Evolutionary conservation across 2,329 filamentous ascomycete species (phyloP).

Genomic region (Trichocomaceae sp.): DNA sequence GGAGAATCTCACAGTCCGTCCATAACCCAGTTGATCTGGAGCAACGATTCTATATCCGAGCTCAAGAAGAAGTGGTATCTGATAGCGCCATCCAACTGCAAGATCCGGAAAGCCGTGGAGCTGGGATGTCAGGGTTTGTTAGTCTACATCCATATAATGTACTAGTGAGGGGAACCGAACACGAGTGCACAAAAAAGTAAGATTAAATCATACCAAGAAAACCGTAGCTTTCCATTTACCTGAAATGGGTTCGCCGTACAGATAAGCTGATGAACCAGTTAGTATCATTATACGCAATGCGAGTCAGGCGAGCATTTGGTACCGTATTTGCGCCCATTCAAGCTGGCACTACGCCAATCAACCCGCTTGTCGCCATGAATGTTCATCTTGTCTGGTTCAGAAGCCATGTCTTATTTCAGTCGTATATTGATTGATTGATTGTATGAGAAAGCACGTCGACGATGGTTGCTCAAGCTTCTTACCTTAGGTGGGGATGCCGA

Average conservation of each 20-base stretch:
- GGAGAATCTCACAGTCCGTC: slow-evolving; percentile 52
- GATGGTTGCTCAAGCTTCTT: too few relatives aligned
- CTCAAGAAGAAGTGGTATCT: slow-evolving; percentile 69
- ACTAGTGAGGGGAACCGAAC: background rate
- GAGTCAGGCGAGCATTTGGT: slow-evolving; percentile 15
- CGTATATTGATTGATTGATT: background rate
- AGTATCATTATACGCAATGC: background rate
- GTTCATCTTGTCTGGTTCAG: slow-evolving; percentile 52
- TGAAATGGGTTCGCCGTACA: slow-evolving; percentile 44
- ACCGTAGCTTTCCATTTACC: slow-evolving; percentile 45
- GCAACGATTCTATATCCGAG: slow-evolving; percentile 72
- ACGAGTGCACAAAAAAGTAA: background rate
- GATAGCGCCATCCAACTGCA: slow-evolving; percentile 78
- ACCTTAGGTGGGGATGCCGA: background rate
- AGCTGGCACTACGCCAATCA: slow-evolving; percentile 53
- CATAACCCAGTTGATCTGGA: slow-evolving; percentile 83
- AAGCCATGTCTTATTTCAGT: slow-evolving; percentile 2
- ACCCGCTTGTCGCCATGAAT: slow-evolving; percentile 60
- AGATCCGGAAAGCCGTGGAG: slow-evolving; percentile 80
- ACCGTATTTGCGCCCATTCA: slow-evolving; percentile 67
- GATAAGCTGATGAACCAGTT: slow-evolving; percentile 40
- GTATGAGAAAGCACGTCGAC: too few relatives aligned
- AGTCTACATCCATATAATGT: too few relatives aligned
- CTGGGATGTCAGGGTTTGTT: slow-evolving; percentile 22
- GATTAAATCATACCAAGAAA: slow-evolving; percentile 40